Percentiles rank a stretch among this genome's conserved stretches.
phyloP scores from a whole-genome alignment of 2,329 filamentous ascomycete species.

The Ophiostoma ips region DNA sequence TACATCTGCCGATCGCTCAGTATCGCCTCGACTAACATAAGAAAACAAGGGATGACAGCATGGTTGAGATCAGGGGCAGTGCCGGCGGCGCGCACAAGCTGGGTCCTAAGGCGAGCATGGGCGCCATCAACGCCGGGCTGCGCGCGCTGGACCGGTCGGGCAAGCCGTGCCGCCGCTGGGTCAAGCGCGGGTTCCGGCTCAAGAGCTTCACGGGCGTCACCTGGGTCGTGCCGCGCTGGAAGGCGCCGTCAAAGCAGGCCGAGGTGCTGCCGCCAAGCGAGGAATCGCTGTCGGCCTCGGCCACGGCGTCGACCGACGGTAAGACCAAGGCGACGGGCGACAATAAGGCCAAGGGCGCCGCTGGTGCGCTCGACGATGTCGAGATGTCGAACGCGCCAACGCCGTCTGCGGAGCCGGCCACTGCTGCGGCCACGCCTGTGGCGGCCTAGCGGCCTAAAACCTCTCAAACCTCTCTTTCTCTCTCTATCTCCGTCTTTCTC shows the following conservation, averaged over 20 bases:
- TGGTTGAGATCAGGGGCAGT: constrained; percentile 40
- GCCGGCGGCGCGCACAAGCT: constrained; percentile 59
- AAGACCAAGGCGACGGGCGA: constrained; percentile 48
- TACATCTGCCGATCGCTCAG: not conserved
- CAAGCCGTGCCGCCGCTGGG: constrained; percentile 85
- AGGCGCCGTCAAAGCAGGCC: constrained; percentile 47
- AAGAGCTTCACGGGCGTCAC: constrained; percentile 85
- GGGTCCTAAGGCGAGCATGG: constrained; percentile 90
- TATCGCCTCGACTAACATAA: not conserved
- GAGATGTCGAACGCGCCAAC: constrained; percentile 41
- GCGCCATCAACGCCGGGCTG: constrained; percentile 91
- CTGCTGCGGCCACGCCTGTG: constrained; percentile 6
- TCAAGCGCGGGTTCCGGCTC: constrained; percentile 64
- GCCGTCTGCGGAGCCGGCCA: constrained; percentile 20
- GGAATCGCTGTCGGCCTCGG: constrained; percentile 14
- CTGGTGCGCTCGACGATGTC: constrained; percentile 26
- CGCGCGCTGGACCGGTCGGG: constrained; percentile 86
- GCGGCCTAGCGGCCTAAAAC: no score
- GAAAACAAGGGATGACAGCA: constrained; percentile 54
- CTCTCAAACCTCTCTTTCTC: not conserved
- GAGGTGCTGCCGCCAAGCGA: constrained; percentile 24
- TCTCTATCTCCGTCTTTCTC: not conserved
- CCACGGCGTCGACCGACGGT: no score
- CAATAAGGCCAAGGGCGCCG: constrained; percentile 21
- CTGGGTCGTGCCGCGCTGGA: constrained; percentile 77